Evolutionary conservation across 2,329 filamentous ascomycete genomes (phyloP), one percentile per base, ranked within the genome.

Genomic region (Cladosporium sp.): DNA sequence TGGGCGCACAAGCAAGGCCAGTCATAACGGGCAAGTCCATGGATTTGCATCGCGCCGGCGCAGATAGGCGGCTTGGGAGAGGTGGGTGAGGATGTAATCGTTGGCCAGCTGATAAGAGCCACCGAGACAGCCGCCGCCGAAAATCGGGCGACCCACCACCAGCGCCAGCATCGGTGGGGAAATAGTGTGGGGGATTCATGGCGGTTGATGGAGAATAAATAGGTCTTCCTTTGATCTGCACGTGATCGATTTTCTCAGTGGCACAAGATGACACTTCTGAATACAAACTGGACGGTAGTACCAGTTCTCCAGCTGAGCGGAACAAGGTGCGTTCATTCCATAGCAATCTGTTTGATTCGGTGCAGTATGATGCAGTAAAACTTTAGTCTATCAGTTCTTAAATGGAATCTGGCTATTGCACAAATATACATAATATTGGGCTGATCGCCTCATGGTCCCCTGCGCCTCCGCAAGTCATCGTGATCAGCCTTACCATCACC

Each of bases 31-130:
- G 15, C 42, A 25, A 22, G 15, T 45, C 9, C 25, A 45, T 35
- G 48, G 35, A 36, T 35, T 34, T 37, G 34, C 20, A 51, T 37
- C 24, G 48, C 48, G 48, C 48, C 48, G 48, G 48, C 48, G 48
- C 48, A 51, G 48, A 51, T 51, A 51, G 48, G 48, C 48, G 48
- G 48, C 48, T 51, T 51, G 48, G 48, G 9, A 51, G 48, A 3
- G 28, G 32, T 37, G 32, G 47, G 47, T 13, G 47, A 17, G 12
- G 34, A 28, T 35, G 25, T 45, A 45, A 45, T 28, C 25, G 19
- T 36, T 19, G 19, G 28, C 47, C 32, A 35, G 47, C 42, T 35
- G 47, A 50, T 50, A 50, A 50, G 47, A 37, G 24, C n/a, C 28
- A n/a, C 47, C 47, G 32, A 28, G 47, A 15, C 47, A 19, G 25